A percentile compares a stretch with the other conserved stretches of the same genome.
These are phyloP conservation scores for Gymnopilus junonius DNA, from an alignment of 768 basidiomycete genomes.

Conservation along the genomic window DNA sequence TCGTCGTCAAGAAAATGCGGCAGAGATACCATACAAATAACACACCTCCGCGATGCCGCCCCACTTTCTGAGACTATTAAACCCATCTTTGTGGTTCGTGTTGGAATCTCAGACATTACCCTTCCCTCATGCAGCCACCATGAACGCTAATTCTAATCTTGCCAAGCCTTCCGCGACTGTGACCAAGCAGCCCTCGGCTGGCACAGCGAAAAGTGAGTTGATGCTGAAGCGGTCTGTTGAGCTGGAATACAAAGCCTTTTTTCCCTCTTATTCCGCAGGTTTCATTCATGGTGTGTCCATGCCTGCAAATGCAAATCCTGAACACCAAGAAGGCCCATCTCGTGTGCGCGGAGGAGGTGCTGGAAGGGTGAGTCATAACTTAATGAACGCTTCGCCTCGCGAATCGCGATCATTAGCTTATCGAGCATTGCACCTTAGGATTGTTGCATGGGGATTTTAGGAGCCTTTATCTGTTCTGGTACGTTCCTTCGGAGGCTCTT, in stretches of 20 bases:
- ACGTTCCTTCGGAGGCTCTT: neutral
- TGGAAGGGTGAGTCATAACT: conserved; percentile 7
- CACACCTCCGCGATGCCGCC: no score
- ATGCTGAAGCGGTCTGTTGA: neutral
- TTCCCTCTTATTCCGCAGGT: neutral
- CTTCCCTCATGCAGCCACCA: neutral
- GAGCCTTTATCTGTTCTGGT: conserved; percentile 15
- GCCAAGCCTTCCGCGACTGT: neutral
- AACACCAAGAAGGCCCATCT: conserved; percentile 10
- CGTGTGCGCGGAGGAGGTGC: conserved; percentile 18
- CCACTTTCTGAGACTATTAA: neutral
- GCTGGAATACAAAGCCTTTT: neutral
- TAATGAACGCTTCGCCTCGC: neutral
- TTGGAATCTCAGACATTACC: neutral
- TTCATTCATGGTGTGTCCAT: conserved; percentile 18
- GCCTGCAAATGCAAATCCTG: conserved; percentile 15
- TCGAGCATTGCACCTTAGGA: conserved; percentile 4
- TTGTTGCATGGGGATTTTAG: conserved; percentile 16
- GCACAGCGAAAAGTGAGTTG: neutral
- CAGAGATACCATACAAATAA: no score
- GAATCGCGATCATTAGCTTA: neutral
- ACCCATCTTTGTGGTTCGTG: neutral
- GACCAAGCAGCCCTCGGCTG: conserved; percentile 8
- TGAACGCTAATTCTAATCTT: neutral
- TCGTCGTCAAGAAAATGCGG: neutral